Evolutionary conservation across 352 stramenopile species (phyloP).

Genomic region (Thalassiosira mediterranea): DNA sequence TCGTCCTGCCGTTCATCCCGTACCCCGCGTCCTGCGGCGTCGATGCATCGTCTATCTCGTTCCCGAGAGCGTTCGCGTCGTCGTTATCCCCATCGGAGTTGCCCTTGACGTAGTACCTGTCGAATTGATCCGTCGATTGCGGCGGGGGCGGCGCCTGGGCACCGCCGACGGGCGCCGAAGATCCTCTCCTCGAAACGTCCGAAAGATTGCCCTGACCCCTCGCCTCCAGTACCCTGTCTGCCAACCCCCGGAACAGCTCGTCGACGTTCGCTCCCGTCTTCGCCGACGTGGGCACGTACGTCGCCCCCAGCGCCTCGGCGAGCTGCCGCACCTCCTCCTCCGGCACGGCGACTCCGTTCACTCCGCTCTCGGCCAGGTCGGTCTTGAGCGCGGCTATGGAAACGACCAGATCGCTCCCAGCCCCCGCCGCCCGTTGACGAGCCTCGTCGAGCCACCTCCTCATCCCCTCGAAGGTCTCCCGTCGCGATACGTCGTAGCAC

Average conservation of each 20-base stretch:
- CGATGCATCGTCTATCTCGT: too few species aligned
- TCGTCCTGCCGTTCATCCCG: too few species aligned
- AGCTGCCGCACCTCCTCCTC: conserved; percentile 70
- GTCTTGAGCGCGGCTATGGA: conserved; percentile 94
- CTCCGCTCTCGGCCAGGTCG: conserved; percentile 51
- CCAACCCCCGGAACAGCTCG: conserved; percentile 90
- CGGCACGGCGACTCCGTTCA: conserved; percentile 13
- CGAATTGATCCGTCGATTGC: too few species aligned
- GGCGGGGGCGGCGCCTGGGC: too few species aligned
- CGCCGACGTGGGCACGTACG: conserved; percentile 93
- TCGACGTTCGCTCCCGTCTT: conserved; percentile 94
- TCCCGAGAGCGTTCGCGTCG: too few species aligned
- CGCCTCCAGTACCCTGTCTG: conserved; percentile 74
- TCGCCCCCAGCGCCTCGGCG: conserved; percentile 88
- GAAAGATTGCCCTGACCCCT: too few species aligned
- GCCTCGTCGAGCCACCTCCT: conserved; percentile 96
- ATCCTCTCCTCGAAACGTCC: too few species aligned
- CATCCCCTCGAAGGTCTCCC: conserved; percentile 85
- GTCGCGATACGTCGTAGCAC: conserved; percentile 94
- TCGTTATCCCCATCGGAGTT: not conserved
- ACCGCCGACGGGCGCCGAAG: too few species aligned
- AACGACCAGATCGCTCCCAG: conserved; percentile 87
- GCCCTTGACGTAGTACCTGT: too few species aligned
- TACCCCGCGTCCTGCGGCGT: too few species aligned
- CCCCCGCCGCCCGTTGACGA: conserved; percentile 80